Evolutionary conservation across 2,329 filamentous ascomycete genomes (phyloP).

Genomic region (Arthrobotrys sinensis): DNA sequence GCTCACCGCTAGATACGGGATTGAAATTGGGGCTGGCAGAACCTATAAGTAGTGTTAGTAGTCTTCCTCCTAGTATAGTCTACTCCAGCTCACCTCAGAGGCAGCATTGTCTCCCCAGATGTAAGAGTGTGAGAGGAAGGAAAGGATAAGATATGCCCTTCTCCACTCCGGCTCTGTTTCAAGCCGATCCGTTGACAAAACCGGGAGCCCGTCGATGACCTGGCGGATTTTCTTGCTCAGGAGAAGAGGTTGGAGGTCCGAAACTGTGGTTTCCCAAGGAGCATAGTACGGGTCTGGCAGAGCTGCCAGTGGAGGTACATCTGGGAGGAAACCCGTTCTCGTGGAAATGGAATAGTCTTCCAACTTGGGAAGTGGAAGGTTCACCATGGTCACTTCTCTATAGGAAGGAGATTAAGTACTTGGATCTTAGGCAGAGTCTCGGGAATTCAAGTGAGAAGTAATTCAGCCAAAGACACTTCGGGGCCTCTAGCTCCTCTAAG

Average conservation of each 20-base stretch:
- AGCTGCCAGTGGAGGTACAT: constrained; percentile 81
- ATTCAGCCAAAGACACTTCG: not conserved
- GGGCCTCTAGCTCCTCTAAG: not conserved
- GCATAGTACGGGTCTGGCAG: constrained; percentile 93
- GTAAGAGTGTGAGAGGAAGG: constrained; percentile 86
- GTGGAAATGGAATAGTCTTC: constrained; percentile 85
- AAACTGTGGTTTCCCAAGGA: constrained; percentile 89
- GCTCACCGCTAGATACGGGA: constrained; percentile 84
- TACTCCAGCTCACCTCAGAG: constrained; percentile 73
- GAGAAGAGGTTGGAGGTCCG: constrained; percentile 88
- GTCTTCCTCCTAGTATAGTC: not conserved
- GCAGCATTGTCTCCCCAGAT: constrained; percentile 88
- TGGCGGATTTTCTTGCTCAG: constrained; percentile 86
- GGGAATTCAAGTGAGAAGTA: not conserved
- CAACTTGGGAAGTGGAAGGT: constrained; percentile 75
- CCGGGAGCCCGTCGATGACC: constrained; percentile 83
- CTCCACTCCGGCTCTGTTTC: constrained; percentile 91
- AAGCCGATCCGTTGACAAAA: constrained; percentile 86
- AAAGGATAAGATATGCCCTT: constrained; percentile 83
- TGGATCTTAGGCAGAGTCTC: not conserved
- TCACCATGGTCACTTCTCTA: constrained; percentile 66
- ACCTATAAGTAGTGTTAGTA: constrained; percentile 67
- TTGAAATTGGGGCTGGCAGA: constrained; percentile 84
- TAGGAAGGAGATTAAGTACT: constrained; percentile 1
- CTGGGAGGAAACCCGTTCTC: constrained; percentile 87